Evolutionary conservation across 2,329 filamentous ascomycete species (phyloP), one percentile per base, ranked within the genome.

Genomic region (Cladophialophora psammophila): DNA sequence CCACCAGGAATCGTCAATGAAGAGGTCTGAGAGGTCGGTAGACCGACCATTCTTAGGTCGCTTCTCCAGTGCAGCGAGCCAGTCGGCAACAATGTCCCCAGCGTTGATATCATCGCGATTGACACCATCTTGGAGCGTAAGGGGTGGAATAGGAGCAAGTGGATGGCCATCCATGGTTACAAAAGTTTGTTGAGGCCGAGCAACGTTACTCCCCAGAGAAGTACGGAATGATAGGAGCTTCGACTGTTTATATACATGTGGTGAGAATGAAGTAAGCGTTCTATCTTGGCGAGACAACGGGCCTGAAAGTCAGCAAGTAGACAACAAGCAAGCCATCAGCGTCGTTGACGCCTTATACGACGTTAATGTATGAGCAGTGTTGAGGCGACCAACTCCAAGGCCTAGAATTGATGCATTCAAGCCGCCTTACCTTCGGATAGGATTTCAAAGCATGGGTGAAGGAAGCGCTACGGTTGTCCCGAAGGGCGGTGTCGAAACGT

Each of bases 1-100:
- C 58, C 58, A 60, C 58, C 58, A 60, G 42, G n/a, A 60, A 31
- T 60, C 58, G 15, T 60, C 42, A 35, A 60, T 32, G 7, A 60
- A 60, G 31, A 60, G 58, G 31, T 60, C 42, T 8, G 58, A 40
- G 18, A 60, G 32, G 32, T 53, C 45, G 8, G 58, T 60, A 35
- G 45, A 60, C 34, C 52, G 58, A 38, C 58, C 58, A 18, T 60
- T 60, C 18, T 53, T 52, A 8, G 58, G 58, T 2, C 45, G 45
- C 20, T 60, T 60, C 10, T 53, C 32, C 10, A 60, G 40, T 13
- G 58, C 58, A 20, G 58, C 58, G 35, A 60, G 58, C 58, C 58
- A 60, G n/a, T 53, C 20, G 18, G 58, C 34, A 6, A 60, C 58
- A 15, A 60, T 60, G 42, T 60, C 58, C 3, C n/a, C 10, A 9